Percentiles rank a stretch among this genome's conserved stretches.
These are phyloP conservation scores for Dactylis glomerata DNA, from an alignment of 176 grass and related monocot species.

Conservation along the genomic window DNA sequence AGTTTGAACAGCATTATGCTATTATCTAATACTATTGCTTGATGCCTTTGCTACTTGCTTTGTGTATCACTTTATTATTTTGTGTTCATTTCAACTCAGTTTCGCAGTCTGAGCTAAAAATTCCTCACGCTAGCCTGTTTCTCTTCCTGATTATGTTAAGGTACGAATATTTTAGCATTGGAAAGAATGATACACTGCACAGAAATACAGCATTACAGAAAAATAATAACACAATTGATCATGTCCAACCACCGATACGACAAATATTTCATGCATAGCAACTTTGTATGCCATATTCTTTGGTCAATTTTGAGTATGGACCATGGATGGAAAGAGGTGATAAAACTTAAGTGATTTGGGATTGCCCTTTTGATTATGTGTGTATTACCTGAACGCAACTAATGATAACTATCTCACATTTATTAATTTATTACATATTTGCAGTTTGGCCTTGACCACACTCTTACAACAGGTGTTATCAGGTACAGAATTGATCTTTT, in stretches of 20 bases:
- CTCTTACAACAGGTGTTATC: conserved; percentile 98
- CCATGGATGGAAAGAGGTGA: background rate
- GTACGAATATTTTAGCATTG: background rate
- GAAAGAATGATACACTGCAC: background rate
- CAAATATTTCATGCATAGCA: background rate
- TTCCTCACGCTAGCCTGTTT: background rate
- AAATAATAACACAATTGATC: background rate
- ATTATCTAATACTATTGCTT: background rate
- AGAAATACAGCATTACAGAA: background rate
- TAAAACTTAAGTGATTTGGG: background rate
- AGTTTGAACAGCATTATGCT: background rate
- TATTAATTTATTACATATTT: conserved; percentile 27
- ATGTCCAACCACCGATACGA: background rate
- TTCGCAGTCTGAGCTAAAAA: background rate
- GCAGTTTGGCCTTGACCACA: conserved; percentile 99
- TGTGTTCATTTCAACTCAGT: background rate
- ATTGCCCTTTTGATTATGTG: background rate
- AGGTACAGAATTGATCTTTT: conserved; percentile 53
- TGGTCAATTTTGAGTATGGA: background rate
- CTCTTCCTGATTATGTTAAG: background rate
- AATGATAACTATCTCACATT: background rate
- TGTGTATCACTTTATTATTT: background rate
- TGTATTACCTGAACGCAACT: background rate
- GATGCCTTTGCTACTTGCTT: background rate
- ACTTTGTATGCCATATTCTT: background rate